These are phyloP conservation scores for Cystobasidium ongulense DNA, from an alignment of 768 basidiomycete genomes.

Conservation along the genomic window DNA sequence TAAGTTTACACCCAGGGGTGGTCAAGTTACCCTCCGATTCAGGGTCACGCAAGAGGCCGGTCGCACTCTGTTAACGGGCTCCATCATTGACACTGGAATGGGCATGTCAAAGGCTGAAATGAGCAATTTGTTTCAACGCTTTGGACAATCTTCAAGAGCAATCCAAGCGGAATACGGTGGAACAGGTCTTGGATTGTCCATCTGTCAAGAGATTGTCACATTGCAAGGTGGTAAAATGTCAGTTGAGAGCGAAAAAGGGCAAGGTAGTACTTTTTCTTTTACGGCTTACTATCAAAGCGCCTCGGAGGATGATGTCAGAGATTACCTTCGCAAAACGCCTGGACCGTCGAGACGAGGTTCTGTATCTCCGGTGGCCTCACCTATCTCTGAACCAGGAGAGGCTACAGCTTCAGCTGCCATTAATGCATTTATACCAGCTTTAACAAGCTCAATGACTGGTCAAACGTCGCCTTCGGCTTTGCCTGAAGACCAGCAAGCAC, in stretches of 20 bases:
- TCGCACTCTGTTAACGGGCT: neutral
- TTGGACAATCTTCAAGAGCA: constrained; percentile 15
- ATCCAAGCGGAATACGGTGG: constrained; percentile 25
- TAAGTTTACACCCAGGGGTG: constrained; percentile 5
- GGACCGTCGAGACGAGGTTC: neutral
- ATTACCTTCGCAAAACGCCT: neutral
- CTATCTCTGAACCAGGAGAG: neutral
- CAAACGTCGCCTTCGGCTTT: neutral
- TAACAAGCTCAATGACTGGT: neutral
- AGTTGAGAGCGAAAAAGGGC: constrained; percentile 16
- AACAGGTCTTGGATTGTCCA: constrained; percentile 18
- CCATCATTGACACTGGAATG: constrained; percentile 14
- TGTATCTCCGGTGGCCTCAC: neutral
- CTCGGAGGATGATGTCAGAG: neutral
- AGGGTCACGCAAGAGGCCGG: neutral
- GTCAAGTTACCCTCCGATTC: constrained; percentile 6
- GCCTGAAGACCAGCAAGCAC: constrained; percentile 12
- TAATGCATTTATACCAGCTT: neutral
- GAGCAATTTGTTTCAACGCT: constrained; percentile 21
- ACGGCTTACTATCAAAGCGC: constrained; percentile 14
- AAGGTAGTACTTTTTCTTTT: constrained; percentile 20
- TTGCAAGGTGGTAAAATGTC: constrained; percentile 22
- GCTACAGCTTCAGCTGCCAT: neutral
- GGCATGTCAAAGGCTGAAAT: constrained; percentile 19
- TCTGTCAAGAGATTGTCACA: constrained; percentile 23